Base-by-base conservation (phyloP, 1,139 yeast species). In the Sugiyamaella grinbergsii region DNA sequence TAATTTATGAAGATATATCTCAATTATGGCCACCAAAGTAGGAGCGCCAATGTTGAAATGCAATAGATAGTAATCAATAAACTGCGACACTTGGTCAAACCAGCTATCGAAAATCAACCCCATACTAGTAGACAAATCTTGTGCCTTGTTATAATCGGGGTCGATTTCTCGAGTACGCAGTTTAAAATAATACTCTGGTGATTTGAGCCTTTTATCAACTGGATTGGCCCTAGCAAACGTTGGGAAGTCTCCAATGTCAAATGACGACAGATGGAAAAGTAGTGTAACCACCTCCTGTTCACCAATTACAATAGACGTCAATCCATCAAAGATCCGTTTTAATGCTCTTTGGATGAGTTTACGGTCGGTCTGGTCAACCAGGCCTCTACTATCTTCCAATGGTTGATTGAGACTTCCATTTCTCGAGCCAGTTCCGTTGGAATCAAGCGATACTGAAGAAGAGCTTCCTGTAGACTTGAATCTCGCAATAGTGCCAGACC, bases 251-350 rank as follows among this genome's bases (percentile, higher is more conserved):
- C 71, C 57, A 15, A 69, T 70, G 1, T 73, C 71, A 42, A 75
- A 75, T 1, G 82, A 74, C 16, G 82, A 79, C 48, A 83, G 70
- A 57, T 87, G 94, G 70, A 90, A 89, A 52, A 89, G 75, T 15
- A 70, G 71, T 8, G 80, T 80, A 15, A 85, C 64, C 54, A 88
- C 82, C 59, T 79, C 82, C 59, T 87, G 95, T 45, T 87, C 81
- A 10, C 78, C 73, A 10, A 81, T 67, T 16, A 86, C 73, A 2
- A 77, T 68, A 43, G 67, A 61, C 37, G 71, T 68, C 19, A 76
- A 49, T 2, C 66, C 62, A 24, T 70, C 68, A 16, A 77, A 57
- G 2, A 65, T 51, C 3, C 51, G 54, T 10, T 52, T 48, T 22
- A 66, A 43, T 15, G 53, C 40, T 5, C 22, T 33, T 24, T 56